Percentiles rank a stretch among this genome's conserved stretches.
Conservation (phyloP, 768 basidiomycete genomes). For the Ramaria sp. region DNA sequence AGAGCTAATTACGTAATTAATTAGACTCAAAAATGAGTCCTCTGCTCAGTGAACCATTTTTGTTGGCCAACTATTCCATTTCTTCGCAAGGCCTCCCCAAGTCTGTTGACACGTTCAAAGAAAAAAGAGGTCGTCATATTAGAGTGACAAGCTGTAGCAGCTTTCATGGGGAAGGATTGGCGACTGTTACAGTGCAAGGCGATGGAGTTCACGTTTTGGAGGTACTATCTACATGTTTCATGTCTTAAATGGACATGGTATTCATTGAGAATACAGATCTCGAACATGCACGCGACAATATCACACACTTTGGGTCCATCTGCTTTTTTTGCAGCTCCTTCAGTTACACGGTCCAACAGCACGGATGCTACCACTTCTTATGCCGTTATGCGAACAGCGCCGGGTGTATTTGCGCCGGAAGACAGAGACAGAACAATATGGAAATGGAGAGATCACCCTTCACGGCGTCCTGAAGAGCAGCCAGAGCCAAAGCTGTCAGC, state of each 20-base stretch:
- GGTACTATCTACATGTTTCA: slow-evolving; percentile 28
- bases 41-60: slow-evolving; percentile 29
- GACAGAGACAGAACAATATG: slow-evolving; percentile 42
- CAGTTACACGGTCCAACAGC: slow-evolving; percentile 30
- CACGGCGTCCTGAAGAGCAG: slow-evolving; percentile 20
- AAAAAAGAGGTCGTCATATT: neutral
- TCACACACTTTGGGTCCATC: slow-evolving; percentile 66
- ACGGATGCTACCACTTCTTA: slow-evolving; percentile 37
- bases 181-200: slow-evolving; percentile 56
- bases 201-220: slow-evolving; percentile 71
- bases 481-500: slow-evolving; percentile 28
- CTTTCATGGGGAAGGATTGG: slow-evolving; percentile 37
- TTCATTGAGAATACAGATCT: slow-evolving; percentile 35
- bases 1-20: neutral
- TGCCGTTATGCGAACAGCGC: slow-evolving; percentile 36
- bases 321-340: slow-evolving; percentile 47
- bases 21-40: slow-evolving; percentile 19
- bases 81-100: slow-evolving; percentile 14
- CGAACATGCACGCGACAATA: slow-evolving; percentile 50
- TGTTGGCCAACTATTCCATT: slow-evolving; percentile 26
- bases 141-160: neutral
- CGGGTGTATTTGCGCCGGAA: slow-evolving; percentile 28
- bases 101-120: slow-evolving; percentile 13
- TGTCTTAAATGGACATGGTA: neutral
- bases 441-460: slow-evolving; percentile 49